Evolutionary conservation across 306 rosid genomes (phyloP), one percentile per base, ranked within the genome.

Genomic region (Vicia sativa): DNA sequence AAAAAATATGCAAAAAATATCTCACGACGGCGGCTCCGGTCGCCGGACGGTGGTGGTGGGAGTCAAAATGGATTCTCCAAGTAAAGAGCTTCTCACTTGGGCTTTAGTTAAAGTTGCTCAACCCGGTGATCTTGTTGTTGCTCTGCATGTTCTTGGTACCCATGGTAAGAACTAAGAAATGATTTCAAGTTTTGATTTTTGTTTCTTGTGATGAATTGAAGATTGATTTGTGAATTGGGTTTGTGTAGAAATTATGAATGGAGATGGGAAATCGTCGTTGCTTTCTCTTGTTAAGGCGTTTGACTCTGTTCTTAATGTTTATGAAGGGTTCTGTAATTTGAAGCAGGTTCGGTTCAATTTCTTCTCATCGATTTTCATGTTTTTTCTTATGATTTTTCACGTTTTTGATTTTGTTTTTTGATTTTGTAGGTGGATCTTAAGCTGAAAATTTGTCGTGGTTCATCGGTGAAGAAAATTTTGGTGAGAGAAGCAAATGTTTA

Each of bases 241-340:
- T 41, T 65, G 55, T 62, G 65, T 61, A 95, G 99, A 88, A 79
- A 81, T 83, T 70, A 84, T 88, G 54, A 84, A 90, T 80, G 82
- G 67, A 73, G 87, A 88, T 74, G 97, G 92, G 21, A 95, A 90
- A 76, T 82, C 96, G 13, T 82, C 97, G 46, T 81, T 90, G 74
- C 91, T 95, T 67, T 88, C 97, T 49, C 89, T 90, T 71, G 92
- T 91, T 57, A 90, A 87, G 63, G 87, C 99, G 12, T 95, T 95
- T 72, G 96, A 95, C 81, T 81, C 99, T 87, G 99, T 90, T 71
- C 88, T 95, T 62, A 85, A 87, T 46, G 96, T 88, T 48, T 95
- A 90, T 52, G 96, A 95, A 84, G 97, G 99, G 54, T 95, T 90
- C 89, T 95, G 99, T 76, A 88, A 87, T 79, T 81, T 95, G 80